phyloP scores from a whole-genome alignment of 441 rosid genomes.

The Lepidium campestre region DNA sequence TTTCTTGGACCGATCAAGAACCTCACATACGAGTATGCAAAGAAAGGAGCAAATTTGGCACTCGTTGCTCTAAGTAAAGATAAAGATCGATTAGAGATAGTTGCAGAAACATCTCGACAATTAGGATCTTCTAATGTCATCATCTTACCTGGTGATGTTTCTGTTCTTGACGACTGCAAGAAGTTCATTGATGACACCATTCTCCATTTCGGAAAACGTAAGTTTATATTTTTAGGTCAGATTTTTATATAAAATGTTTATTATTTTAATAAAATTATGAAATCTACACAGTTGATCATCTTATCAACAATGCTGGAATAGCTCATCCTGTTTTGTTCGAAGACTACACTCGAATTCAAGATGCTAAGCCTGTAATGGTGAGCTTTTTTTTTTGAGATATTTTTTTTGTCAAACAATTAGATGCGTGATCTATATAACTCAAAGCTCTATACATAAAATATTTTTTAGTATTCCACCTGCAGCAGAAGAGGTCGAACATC shows the following conservation, averaged over 20 bases:
- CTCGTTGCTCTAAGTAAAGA: slow-evolving; percentile 24
- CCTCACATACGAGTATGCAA: slow-evolving; percentile 30
- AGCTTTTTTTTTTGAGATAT: no score
- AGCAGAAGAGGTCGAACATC: no score
- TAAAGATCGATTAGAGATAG: slow-evolving; percentile 13
- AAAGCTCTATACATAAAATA: no score
- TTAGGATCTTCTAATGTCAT: slow-evolving; percentile 35
- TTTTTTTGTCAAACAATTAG: no score
- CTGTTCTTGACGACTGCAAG: slow-evolving; percentile 30
- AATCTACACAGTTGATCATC: slow-evolving; percentile 34
- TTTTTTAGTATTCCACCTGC: no score
- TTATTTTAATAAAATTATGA: not conserved
- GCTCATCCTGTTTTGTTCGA: slow-evolving; percentile 7
- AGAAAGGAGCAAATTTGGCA: slow-evolving; percentile 29
- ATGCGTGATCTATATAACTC: no score
- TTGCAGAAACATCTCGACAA: slow-evolving; percentile 25
- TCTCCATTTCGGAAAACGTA: slow-evolving; percentile 33
- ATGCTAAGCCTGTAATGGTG: slow-evolving; percentile 28
- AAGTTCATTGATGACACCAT: slow-evolving; percentile 26
- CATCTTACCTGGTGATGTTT: slow-evolving; percentile 33
- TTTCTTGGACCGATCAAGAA: slow-evolving; percentile 8
- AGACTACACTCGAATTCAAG: slow-evolving; percentile 24
- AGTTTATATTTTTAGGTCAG: not conserved
- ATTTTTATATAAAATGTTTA: not conserved
- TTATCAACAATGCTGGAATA: slow-evolving; percentile 43